Conservation (phyloP, 73 alveolate genomes). For the Stentor coeruleus region DNA sequence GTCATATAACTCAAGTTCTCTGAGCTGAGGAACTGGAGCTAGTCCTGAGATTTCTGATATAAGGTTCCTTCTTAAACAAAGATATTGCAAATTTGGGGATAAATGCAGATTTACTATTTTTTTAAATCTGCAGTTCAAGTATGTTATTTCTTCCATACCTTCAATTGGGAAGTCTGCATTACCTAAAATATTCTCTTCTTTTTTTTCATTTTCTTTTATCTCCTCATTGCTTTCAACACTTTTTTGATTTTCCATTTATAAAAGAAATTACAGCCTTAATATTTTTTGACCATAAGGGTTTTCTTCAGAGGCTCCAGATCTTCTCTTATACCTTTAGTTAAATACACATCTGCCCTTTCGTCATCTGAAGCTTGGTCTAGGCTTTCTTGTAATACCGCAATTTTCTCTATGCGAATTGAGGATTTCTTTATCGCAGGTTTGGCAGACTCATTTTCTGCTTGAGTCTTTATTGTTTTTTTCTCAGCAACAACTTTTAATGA, state of each 20-base stretch:
- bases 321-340: no score
- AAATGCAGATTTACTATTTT: constrained; percentile 48
- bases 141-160: constrained; percentile 46
- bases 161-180: neutral
- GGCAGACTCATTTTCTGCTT: neutral
- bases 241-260: no score
- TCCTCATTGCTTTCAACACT: neutral
- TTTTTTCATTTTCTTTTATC: no score
- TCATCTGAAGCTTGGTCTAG: no score
- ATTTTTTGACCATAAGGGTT: no score
- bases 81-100: constrained; percentile 49
- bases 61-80: constrained; percentile 87
- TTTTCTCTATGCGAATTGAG: neutral
- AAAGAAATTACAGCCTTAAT: no score
- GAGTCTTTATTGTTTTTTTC: no score
- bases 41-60: constrained; percentile 87
- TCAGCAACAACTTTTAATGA: no score
- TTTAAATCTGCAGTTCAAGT: constrained; percentile 57
- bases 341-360: no score
- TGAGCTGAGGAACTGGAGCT: constrained; percentile 63
- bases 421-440: neutral
- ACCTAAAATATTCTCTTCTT: neutral
- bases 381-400: neutral
- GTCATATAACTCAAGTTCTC: constrained; percentile 92
- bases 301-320: no score